phyloP scores from a whole-genome alignment of 2,329 filamentous ascomycete genomes.

The Nigrospora sphaerica region DNA sequence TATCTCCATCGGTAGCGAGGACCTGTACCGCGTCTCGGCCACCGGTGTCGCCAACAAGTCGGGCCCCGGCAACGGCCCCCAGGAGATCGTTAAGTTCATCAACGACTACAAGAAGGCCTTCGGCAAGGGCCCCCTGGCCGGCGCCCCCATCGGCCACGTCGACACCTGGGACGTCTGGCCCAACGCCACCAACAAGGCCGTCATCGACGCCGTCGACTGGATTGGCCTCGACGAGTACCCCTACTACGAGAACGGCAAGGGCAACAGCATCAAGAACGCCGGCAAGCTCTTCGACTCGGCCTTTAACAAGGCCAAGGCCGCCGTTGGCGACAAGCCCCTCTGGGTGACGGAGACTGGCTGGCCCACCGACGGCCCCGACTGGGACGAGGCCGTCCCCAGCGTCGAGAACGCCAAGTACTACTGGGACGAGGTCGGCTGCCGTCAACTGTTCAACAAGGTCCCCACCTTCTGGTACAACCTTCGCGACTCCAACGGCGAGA shows the following conservation, averaged over 20 bases:
- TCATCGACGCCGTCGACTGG: conserved; percentile 58
- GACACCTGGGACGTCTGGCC: conserved; percentile 62
- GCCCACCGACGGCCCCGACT: conserved; percentile 47
- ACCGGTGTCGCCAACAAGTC: conserved; percentile 57
- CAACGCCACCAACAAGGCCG: conserved; percentile 49
- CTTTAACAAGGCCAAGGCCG: conserved; percentile 34
- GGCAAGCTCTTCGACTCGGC: conserved; percentile 46
- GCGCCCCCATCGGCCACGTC: conserved; percentile 54
- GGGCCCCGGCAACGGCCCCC: conserved; percentile 52
- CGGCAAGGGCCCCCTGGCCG: conserved; percentile 31
- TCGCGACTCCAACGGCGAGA: conserved; percentile 53
- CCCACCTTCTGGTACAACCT: conserved; percentile 57
- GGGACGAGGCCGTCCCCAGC: conserved; percentile 47
- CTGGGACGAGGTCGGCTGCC: conserved; percentile 57
- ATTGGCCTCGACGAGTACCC: conserved; percentile 60
- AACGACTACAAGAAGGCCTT: conserved; percentile 54
- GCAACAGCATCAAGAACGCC: conserved; percentile 48
- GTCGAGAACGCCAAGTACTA: conserved; percentile 54
- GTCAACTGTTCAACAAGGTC: conserved; percentile 45
- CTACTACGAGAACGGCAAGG: conserved; percentile 54
- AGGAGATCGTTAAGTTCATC: conserved; percentile 59
- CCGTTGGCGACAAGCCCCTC: conserved; percentile 44
- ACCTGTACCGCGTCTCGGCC: conserved; percentile 55
- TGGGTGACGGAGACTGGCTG: conserved; percentile 62
- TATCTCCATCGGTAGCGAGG: conserved; percentile 60